A percentile compares a stretch with the other conserved stretches of the same genome.
phyloP scores from a whole-genome alignment of 2,329 filamentous ascomycete species.

The Zasmidium angulare region DNA sequence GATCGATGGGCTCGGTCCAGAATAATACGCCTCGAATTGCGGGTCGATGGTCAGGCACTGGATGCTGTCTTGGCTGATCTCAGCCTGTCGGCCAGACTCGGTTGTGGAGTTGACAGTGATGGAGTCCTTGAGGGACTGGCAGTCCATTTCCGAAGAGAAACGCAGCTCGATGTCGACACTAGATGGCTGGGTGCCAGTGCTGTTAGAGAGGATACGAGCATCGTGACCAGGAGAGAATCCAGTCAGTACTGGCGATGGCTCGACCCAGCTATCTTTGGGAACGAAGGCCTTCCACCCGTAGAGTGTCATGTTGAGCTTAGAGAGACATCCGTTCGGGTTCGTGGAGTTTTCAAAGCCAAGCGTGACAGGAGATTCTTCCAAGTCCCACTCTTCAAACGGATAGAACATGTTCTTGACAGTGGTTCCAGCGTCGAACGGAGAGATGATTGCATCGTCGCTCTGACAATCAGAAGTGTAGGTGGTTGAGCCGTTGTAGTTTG shows the following conservation, averaged over 20 bases:
- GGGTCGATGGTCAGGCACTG: constrained; percentile 46
- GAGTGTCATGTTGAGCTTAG: constrained; percentile 51
- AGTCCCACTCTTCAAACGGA: constrained; percentile 57
- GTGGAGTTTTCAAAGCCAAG: constrained; percentile 51
- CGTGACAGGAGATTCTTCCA: constrained; percentile 48
- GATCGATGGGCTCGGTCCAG: constrained; percentile 53
- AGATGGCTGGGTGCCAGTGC: constrained; percentile 32
- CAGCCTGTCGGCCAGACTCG: constrained; percentile 44
- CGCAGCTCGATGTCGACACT: constrained; percentile 54
- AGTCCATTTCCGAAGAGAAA: constrained; percentile 63
- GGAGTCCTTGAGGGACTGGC: constrained; percentile 52
- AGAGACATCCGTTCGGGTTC: constrained; percentile 56
- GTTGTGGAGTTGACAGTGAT: constrained; percentile 57
- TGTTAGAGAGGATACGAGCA: constrained; percentile 52
- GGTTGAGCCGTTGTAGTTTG: constrained; percentile 49
- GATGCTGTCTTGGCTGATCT: constrained; percentile 46
- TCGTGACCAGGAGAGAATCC: constrained; percentile 63
- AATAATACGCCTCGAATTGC: constrained; percentile 40
- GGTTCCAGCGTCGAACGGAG: constrained; percentile 55
- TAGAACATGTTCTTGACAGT: constrained; percentile 64
- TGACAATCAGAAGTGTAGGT: constrained; percentile 60
- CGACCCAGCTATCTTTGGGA: constrained; percentile 50
- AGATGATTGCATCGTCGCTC: constrained; percentile 52
- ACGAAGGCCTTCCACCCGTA: constrained; percentile 64
- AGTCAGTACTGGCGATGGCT: constrained; percentile 59